Evolutionary conservation across 192 early-diverging fungal species (phyloP), one percentile per base, ranked within the genome.

Genomic region (Coemansia sp.): DNA sequence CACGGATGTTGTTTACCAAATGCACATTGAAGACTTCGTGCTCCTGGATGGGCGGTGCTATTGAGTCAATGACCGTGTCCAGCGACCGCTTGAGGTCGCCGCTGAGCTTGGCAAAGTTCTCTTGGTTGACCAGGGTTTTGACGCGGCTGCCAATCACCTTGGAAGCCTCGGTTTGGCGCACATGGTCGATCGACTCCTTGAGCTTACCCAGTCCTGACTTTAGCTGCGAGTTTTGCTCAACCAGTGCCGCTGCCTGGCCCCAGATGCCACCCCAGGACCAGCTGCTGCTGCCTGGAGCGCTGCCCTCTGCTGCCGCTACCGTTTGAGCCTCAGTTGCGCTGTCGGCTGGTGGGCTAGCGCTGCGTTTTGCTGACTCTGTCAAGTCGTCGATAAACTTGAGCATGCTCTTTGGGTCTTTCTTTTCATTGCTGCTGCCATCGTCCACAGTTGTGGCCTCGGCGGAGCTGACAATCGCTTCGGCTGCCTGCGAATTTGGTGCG

Each of bases 251-350:
- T 1, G 80, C 72, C 59, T 73, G 70, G 14, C 70, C 70, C 74
- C 74, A 77, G n/a, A 82, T 62, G 1, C 80, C 71, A 43, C 70
- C 68, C 80, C 80, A 81, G 17, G 74, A 76, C 80, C 80, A 82
- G n/a, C n/a, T n/a, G 50, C 50, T 53, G 50, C 32, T 53, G 22
- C 50, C 29, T 12, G 48, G 24, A 11, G 48, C 48, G 26, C 48
- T 32, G 48, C 27, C n/a, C 26, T 24, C 29, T 1, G 50, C 50
- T 33, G 50, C 8, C 50, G 3, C 50, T 6, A n/a, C n/a, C 15
- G 27, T 2, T 26, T 55, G 42, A 2, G 50, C 5, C 32, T 39
- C 43, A 24, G 61, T 24, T 3, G 41, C 62, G 38, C 18, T 46
- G 35, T 40, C 33, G 1, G 33, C 58, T 3, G 44, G 29, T 1